These are phyloP conservation scores for Ananas comosus DNA, from an alignment of 176 grass and related monocot genomes.

Conservation along the genomic window DNA sequence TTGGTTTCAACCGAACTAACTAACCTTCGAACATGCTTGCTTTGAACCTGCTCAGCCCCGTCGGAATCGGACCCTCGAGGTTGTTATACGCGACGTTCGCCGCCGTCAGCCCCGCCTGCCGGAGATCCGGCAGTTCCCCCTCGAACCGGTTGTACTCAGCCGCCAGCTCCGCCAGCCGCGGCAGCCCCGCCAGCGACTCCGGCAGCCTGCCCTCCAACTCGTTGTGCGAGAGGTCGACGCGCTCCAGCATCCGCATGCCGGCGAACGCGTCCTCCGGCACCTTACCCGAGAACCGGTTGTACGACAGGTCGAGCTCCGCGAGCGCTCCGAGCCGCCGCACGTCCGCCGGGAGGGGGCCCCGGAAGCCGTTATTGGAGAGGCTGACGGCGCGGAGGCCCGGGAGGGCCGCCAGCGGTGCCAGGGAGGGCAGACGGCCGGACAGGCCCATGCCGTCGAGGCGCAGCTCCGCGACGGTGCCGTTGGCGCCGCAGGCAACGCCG, in stretches of 20 bases:
- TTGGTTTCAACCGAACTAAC: neutral
- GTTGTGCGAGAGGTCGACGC: conserved; percentile 41
- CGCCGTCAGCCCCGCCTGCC: conserved; percentile 14
- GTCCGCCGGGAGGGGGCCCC: neutral
- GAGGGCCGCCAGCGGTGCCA: neutral
- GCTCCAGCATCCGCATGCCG: conserved; percentile 22
- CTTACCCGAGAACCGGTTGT: conserved; percentile 38
- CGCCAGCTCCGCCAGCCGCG: conserved; percentile 23
- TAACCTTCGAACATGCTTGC: conserved; percentile 40
- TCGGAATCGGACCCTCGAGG: conserved; percentile 48
- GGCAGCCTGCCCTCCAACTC: conserved; percentile 48
- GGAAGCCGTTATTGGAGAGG: neutral
- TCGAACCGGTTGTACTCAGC: conserved; percentile 41
- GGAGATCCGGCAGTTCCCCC: conserved; percentile 37
- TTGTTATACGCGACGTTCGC: conserved; percentile 49
- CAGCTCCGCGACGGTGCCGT: too few species aligned
- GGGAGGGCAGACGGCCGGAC: too few species aligned
- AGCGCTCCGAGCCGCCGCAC: neutral
- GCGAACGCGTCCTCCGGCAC: conserved; percentile 46
- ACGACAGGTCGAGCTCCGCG: conserved; percentile 7
- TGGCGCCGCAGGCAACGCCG: too few species aligned
- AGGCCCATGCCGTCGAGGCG: too few species aligned
- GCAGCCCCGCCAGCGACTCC: conserved; percentile 29
- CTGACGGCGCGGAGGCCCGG: neutral
- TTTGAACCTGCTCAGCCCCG: conserved; percentile 22